Percentiles rank a stretch among this genome's conserved stretches.
Evolutionary conservation across 2,329 filamentous ascomycete species (phyloP).

Genomic region (Fusarium camptoceras): DNA sequence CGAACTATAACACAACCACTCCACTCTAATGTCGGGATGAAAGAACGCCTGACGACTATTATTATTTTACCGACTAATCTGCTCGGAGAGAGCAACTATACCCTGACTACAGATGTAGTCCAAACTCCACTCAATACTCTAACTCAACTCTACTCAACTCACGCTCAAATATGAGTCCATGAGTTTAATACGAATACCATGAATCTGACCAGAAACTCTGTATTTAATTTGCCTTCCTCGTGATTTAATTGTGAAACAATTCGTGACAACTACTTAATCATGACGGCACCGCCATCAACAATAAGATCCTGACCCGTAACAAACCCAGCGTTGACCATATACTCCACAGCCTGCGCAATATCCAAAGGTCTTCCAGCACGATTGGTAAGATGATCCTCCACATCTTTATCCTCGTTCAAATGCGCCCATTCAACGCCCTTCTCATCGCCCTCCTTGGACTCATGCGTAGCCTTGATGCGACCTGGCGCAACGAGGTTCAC

Average conservation of each 20-base stretch:
- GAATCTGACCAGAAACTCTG: neutral
- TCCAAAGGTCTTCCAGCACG: slow-evolving; percentile 18
- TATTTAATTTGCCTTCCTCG: neutral
- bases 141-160: slow-evolving; percentile 3
- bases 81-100: slow-evolving; percentile 25
- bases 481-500: slow-evolving; percentile 17
- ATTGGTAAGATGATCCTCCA: slow-evolving; percentile 16
- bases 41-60: neutral
- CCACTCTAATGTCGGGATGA: slow-evolving; percentile 15
- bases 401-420: slow-evolving; percentile 16
- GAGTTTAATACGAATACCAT: slow-evolving; percentile 29
- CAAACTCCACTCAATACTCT: slow-evolving; percentile 21
- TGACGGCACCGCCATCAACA: slow-evolving; percentile 15
- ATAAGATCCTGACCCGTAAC: slow-evolving; percentile 17
- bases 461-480: slow-evolving; percentile 11
- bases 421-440: slow-evolving; percentile 6
- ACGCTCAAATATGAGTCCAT: slow-evolving; percentile 24
- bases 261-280: slow-evolving; percentile 8
- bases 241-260: neutral
- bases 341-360: slow-evolving; percentile 18
- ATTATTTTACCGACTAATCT: slow-evolving; percentile 17
- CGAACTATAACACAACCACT: slow-evolving; percentile 11
- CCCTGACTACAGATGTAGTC: slow-evolving; percentile 16
- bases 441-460: slow-evolving; percentile 13
- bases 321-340: slow-evolving; percentile 21